phyloP scores from a whole-genome alignment of 2,329 filamentous ascomycete species.

The Scleromitrula shiraiana region DNA sequence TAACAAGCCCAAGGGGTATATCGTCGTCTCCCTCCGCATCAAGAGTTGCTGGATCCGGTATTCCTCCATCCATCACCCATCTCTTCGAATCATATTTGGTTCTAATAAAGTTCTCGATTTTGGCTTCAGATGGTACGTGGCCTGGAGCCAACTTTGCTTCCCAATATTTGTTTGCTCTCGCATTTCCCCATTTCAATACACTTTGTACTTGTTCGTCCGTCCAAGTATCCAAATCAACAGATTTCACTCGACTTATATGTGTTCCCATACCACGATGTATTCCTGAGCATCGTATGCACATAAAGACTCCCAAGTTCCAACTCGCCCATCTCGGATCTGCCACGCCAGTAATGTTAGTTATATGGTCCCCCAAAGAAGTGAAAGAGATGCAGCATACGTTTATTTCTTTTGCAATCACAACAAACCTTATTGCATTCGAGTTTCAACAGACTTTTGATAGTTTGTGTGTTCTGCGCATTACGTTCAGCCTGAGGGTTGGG shows the following conservation, averaged over 20 bases:
- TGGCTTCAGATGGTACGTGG: constrained; percentile 89
- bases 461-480: constrained; percentile 86
- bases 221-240: constrained; percentile 95
- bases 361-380: not conserved
- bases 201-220: constrained; percentile 96
- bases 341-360: not conserved
- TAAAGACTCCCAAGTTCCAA: constrained; percentile 95
- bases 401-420: constrained; percentile 98
- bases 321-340: constrained; percentile 96
- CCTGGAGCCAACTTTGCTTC: constrained; percentile 87
- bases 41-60: constrained; percentile 84
- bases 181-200: constrained; percentile 91
- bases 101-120: constrained; percentile 99
- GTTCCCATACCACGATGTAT: constrained; percentile 99
- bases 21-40: constrained; percentile 84
- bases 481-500: constrained; percentile 75
- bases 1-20: constrained; percentile 53
- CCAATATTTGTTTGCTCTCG: constrained; percentile 97
- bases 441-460: constrained; percentile 91
- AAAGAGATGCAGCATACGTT: constrained; percentile 55
- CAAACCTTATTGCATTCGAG: constrained; percentile 93
- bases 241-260: constrained; percentile 96
- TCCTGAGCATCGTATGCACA: constrained; percentile 97
- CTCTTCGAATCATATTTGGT: constrained; percentile 98
- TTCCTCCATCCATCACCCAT: constrained; percentile 97